Percentiles rank a stretch among this genome's conserved stretches.
phyloP scores from a whole-genome alignment of 495 filamentous ascomycete genomes.

The Barbatosphaeria neglecta region DNA sequence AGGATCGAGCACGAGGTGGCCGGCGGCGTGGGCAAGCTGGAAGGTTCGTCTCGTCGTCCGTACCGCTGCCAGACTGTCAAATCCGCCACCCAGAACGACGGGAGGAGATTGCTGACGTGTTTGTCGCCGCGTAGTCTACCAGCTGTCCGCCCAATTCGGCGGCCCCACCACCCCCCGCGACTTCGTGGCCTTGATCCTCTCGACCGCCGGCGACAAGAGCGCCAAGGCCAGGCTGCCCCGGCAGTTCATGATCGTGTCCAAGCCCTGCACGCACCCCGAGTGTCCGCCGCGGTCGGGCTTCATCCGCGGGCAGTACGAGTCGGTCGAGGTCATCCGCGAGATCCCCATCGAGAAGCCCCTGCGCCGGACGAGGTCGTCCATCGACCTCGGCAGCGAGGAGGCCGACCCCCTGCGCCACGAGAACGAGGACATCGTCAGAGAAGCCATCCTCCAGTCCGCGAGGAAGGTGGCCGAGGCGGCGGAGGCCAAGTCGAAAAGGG shows the following conservation, averaged over 20 bases:
- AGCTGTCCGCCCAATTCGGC: conserved; percentile 81
- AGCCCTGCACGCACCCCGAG: conserved; percentile 66
- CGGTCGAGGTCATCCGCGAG: conserved; percentile 83
- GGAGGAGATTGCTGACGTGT: background rate
- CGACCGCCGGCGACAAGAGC: conserved; percentile 23
- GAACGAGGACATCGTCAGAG: conserved; percentile 10
- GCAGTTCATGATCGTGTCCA: conserved; percentile 78
- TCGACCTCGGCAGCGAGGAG: conserved; percentile 18
- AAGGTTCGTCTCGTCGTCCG: conserved; percentile 35
- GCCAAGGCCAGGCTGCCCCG: conserved; percentile 23
- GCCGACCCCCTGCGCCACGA: background rate
- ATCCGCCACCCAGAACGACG: too few relatives aligned
- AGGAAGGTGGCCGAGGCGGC: conserved; percentile 7
- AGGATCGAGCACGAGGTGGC: conserved; percentile 48
- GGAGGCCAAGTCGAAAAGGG: background rate
- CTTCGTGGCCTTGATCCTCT: conserved; percentile 69
- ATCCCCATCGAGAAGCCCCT: conserved; percentile 40
- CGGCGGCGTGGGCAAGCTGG: conserved; percentile 43
- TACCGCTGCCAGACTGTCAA: conserved; percentile 1
- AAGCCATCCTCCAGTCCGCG: conserved; percentile 20
- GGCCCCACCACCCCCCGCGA: conserved; percentile 79
- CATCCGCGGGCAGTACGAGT: conserved; percentile 80
- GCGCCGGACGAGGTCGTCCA: conserved; percentile 17
- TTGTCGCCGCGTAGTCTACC: conserved; percentile 49
- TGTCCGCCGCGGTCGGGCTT: conserved; percentile 55